These are phyloP conservation scores for Neurospora tetraspora DNA, from an alignment of 495 filamentous ascomycete genomes.

Conservation along the genomic window DNA sequence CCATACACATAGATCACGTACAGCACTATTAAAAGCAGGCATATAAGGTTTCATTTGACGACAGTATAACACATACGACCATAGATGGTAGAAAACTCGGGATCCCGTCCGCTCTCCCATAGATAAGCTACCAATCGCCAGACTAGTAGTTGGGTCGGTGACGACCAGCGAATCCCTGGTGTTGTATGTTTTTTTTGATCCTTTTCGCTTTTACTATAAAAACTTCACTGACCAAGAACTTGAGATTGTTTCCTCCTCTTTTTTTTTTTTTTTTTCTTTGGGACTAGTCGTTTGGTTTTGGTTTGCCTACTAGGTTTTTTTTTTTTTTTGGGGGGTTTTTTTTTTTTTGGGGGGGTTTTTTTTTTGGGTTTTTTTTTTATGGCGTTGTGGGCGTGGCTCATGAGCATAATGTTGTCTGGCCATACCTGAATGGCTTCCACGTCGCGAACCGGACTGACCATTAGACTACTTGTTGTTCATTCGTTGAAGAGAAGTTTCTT, in stretches of 20 bases:
- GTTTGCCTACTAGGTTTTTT: no score
- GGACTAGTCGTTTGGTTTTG: no score
- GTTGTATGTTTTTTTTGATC: conserved; percentile 22
- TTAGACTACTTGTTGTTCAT: no score
- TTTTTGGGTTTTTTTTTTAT: no score
- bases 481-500: no score
- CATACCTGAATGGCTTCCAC: no score
- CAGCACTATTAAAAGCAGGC: neutral
- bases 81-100: conserved; percentile 34
- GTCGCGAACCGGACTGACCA: no score
- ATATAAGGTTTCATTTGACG: neutral
- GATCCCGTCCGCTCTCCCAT: conserved; percentile 42
- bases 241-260: neutral
- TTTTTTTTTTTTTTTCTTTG: neutral
- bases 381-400: no score
- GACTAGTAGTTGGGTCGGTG: conserved; percentile 37
- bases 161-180: conserved; percentile 39
- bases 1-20: neutral
- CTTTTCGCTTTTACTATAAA: no score
- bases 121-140: neutral
- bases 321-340: no score
- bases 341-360: no score
- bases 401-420: no score
- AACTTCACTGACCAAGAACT: neutral
- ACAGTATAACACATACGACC: conserved; percentile 28